Conservation (phyloP, 768 basidiomycete genomes). For the Phanerochaete carnosa region DNA sequence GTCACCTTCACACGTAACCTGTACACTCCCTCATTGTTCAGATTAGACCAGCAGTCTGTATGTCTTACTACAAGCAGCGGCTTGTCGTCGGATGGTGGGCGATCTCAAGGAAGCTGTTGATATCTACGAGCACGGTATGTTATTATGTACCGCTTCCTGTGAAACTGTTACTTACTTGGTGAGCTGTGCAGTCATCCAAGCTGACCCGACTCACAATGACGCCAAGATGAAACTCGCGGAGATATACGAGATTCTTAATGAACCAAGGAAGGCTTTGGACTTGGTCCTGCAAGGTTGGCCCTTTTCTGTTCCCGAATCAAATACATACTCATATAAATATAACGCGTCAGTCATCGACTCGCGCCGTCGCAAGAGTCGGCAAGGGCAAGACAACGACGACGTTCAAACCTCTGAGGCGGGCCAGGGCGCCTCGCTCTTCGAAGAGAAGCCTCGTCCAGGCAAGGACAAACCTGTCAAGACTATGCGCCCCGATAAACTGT, state of each 20-base stretch:
- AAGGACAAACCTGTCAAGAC: conserved; percentile 34
- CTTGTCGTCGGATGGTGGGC: conserved; percentile 75
- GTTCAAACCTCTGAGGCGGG: conserved; percentile 28
- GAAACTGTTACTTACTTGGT: neutral
- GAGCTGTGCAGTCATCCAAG: conserved; percentile 54
- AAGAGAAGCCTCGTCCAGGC: conserved; percentile 43
- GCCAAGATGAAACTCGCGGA: conserved; percentile 90
- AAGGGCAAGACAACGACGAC: conserved; percentile 14
- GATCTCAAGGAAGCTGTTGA: conserved; percentile 76
- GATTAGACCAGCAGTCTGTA: conserved; percentile 70
- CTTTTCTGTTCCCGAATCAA: conserved; percentile 7
- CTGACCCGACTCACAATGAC: conserved; percentile 74
- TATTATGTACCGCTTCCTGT: neutral
- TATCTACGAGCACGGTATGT: conserved; percentile 77
- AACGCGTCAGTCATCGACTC: conserved; percentile 35
- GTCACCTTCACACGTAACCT: neutral
- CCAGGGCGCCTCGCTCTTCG: conserved; percentile 50
- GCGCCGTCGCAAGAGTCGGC: conserved; percentile 23
- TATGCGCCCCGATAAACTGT: conserved; percentile 39
- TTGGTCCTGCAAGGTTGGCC: conserved; percentile 89
- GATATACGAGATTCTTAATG: conserved; percentile 80
- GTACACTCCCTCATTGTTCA: neutral
- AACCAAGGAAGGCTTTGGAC: conserved; percentile 78
- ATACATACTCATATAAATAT: no score
- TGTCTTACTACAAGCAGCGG: conserved; percentile 72